Percentiles rank a stretch among this genome's conserved stretches.
Conservation (phyloP, 768 basidiomycete species). For the Lactarius akahatsu region DNA sequence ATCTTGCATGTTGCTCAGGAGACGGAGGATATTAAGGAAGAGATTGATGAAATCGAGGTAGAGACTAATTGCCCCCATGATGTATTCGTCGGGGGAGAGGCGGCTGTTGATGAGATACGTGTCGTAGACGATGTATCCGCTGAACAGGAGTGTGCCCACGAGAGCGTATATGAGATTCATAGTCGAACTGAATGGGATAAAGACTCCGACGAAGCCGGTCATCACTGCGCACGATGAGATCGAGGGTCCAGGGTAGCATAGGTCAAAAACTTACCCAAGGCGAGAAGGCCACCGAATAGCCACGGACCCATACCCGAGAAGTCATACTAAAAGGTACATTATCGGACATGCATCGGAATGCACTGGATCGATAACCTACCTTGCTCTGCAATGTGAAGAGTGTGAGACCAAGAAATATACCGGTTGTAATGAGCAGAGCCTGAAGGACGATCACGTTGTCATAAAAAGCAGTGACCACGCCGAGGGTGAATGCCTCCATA, state of each 20-base stretch:
- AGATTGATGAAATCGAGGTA: slow-evolving; percentile 95
- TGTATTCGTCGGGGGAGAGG: slow-evolving; percentile 90
- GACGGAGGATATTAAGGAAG: slow-evolving; percentile 83
- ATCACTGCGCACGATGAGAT: slow-evolving; percentile 48
- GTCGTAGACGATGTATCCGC: slow-evolving; percentile 88
- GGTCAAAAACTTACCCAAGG: slow-evolving; percentile 53
- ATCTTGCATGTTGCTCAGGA: slow-evolving; percentile 59
- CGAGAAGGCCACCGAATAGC: slow-evolving; percentile 82
- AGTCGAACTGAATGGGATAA: slow-evolving; percentile 82
- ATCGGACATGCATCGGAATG: slow-evolving; percentile 5
- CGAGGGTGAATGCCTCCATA: slow-evolving; percentile 88
- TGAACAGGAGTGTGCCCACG: slow-evolving; percentile 80
- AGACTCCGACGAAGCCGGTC: slow-evolving; percentile 77
- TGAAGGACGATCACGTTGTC: slow-evolving; percentile 76
- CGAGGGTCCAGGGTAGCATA: neutral
- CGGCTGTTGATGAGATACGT: slow-evolving; percentile 88
- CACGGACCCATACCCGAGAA: slow-evolving; percentile 91
- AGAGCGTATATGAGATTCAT: slow-evolving; percentile 80
- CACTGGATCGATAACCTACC: slow-evolving; percentile 41
- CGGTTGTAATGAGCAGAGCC: slow-evolving; percentile 87
- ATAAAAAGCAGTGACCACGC: slow-evolving; percentile 77
- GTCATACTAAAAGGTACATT: slow-evolving; percentile 64
- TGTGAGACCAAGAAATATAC: slow-evolving; percentile 91
- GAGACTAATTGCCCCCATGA: slow-evolving; percentile 86
- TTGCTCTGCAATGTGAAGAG: slow-evolving; percentile 95